Evolutionary conservation across 164 flowering plant species (phyloP), one percentile per base, ranked within the genome.

Genomic region (Santalum album): DNA sequence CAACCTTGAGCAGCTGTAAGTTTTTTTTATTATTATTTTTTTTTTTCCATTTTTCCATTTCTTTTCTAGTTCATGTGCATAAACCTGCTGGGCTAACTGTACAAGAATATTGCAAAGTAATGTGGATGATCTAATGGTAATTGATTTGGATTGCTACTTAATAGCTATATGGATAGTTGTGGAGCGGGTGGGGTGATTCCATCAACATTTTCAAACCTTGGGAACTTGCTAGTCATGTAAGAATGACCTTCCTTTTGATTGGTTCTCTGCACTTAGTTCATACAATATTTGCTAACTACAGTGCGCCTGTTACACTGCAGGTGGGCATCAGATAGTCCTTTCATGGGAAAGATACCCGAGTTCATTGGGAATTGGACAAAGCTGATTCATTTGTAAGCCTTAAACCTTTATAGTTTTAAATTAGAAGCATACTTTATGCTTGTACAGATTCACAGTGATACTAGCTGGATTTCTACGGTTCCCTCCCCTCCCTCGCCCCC

Each of bases 161-260:
- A 19, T 54, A 54, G 78, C 45, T 77, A 69, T 58, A 46, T 74
- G 5, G 57, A 66, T 54, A 74, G 76, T 51, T 25, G 69, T 54
- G 76, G 78, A 46, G 59, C 69, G 9, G 59, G 81, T 49, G 78
- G 81, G 9, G 64, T 57, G 16, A 65, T 77, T 42, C 81, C 78
- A 22, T 49, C 67, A 25, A 69, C 74, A 52, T 71, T 71, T 52
- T 53, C 69, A 9, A 55, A 47, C 17, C 58, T 77, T 25, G 23
- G 2, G 42, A 67, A 54, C 47, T 18, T 77, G 58, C 15, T 16
- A 36, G 57, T 19, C 26, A 43, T 77, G 81, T 77, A 67, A 66
- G 65, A 55, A 25, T 44, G 25, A 9, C 38, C 17, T 22, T 42
- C 1, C 45, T 5, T 22, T 45, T 45, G 4, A 43, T 22, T 45